Percentiles rank a stretch among this genome's conserved stretches.
These are phyloP conservation scores for Lithospermum erythrorhizon DNA, from an alignment of 257 asterid species.

Conservation along the genomic window DNA sequence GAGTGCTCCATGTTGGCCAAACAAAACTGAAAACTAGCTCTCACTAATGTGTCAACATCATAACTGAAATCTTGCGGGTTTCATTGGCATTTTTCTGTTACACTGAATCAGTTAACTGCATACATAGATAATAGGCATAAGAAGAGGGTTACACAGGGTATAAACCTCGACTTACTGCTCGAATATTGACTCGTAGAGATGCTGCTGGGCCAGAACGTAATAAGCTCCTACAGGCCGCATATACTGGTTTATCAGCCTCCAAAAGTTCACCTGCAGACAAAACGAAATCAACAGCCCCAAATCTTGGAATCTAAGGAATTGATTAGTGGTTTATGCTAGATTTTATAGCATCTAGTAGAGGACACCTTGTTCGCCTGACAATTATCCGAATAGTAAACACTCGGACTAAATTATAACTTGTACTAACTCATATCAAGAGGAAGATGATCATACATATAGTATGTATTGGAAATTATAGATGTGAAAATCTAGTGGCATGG, in stretches of 20 bases:
- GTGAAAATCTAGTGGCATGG: too few species aligned
- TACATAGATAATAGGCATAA: neutral
- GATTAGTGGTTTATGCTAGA: too few species aligned
- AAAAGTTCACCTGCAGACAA: constrained; percentile 43
- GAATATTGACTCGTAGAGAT: constrained; percentile 82
- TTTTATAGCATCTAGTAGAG: too few species aligned
- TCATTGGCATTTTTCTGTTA: too few species aligned
- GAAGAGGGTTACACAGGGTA: neutral
- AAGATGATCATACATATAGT: neutral
- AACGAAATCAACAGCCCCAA: neutral
- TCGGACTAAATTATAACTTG: too few species aligned
- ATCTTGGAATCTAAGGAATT: too few species aligned
- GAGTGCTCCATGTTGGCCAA: neutral
- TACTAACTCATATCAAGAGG: neutral
- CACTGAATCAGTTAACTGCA: neutral
- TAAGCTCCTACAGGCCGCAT: constrained; percentile 68
- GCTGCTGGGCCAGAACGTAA: constrained; percentile 91
- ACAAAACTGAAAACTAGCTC: neutral
- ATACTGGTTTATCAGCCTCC: constrained; percentile 56
- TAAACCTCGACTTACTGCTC: constrained; percentile 66
- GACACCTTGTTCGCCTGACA: too few species aligned
- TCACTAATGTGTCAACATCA: neutral
- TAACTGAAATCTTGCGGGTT: too few species aligned
- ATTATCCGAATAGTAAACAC: too few species aligned
- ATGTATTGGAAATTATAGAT: too few species aligned